Conservation (phyloP, 2,329 filamentous ascomycete genomes). For the Domatiomyces globalis region DNA sequence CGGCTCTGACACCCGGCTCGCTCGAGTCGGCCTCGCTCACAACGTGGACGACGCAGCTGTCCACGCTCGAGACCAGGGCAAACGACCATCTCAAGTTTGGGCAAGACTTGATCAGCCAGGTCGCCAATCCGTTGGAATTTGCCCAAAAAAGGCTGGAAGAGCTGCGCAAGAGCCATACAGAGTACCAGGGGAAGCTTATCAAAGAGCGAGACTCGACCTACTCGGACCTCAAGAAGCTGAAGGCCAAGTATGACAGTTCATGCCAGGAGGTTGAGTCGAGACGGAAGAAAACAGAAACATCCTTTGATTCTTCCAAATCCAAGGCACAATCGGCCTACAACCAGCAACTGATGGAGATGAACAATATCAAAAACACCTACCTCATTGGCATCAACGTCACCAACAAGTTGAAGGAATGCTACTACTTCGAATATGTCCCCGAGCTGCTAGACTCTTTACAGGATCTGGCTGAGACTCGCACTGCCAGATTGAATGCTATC, state of each 20-base stretch:
- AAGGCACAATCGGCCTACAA: constrained; percentile 88
- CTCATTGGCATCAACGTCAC: constrained; percentile 90
- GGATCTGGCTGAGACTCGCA: constrained; percentile 81
- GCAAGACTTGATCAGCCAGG: constrained; percentile 59
- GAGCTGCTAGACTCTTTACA: constrained; percentile 83
- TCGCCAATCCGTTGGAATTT: constrained; percentile 75
- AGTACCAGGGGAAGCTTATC: constrained; percentile 78
- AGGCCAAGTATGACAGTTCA: constrained; percentile 79
- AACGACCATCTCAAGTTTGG: constrained; percentile 78
- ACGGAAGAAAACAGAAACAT: constrained; percentile 85
- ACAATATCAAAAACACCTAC: constrained; percentile 97
- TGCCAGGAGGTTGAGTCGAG: constrained; percentile 91
- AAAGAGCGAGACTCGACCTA: constrained; percentile 78
- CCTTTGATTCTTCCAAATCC: constrained; percentile 71
- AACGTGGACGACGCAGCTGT: constrained; percentile 90
- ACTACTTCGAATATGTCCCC: constrained; percentile 93
- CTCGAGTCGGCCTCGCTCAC: constrained; percentile 93
- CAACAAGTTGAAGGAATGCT: constrained; percentile 93
- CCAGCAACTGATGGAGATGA: constrained; percentile 87
- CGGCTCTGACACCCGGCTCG: constrained; percentile 83
- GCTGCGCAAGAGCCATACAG: constrained; percentile 74
- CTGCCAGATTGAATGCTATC: constrained; percentile 65
- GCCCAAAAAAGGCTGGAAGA: constrained; percentile 70
- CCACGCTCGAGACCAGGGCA: constrained; percentile 73
- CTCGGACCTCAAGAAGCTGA: constrained; percentile 72